A percentile compares a stretch with the other conserved stretches of the same genome.
phyloP scores from a whole-genome alignment of 495 filamentous ascomycete species.

The Daldinia vernicosa region DNA sequence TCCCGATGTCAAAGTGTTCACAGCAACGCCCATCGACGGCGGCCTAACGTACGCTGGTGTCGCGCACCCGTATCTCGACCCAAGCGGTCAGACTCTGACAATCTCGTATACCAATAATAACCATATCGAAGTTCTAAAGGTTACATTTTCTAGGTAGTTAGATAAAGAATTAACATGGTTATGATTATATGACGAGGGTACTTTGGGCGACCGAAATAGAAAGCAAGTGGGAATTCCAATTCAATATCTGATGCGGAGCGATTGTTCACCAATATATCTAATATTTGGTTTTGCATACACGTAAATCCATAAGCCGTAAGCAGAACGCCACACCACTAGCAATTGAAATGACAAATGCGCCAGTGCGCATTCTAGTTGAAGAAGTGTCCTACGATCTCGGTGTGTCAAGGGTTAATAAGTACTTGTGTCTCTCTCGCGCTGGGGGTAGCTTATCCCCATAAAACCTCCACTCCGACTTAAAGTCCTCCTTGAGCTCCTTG shows the following conservation, averaged over 20 bases:
- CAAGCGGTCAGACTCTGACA: background rate
- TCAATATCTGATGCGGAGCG: background rate
- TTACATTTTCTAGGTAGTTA: too few relatives aligned
- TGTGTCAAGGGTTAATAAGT: too few relatives aligned
- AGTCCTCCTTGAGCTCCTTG: conserved; percentile 45
- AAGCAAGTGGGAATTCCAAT: background rate
- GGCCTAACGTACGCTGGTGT: background rate
- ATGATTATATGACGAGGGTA: background rate
- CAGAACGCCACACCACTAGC: background rate
- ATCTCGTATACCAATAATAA: background rate
- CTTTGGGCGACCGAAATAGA: background rate
- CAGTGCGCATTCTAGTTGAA: background rate
- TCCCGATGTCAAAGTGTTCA: background rate
- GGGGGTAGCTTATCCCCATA: conserved; percentile 38
- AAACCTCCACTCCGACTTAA: conserved; percentile 48
- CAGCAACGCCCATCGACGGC: background rate
- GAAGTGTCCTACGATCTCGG: background rate
- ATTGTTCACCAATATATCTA: background rate
- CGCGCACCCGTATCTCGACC: background rate
- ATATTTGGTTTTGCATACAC: background rate
- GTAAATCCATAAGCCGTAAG: background rate
- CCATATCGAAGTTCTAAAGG: background rate
- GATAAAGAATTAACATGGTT: too few relatives aligned
- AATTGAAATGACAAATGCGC: background rate
- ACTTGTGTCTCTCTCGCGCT: too few relatives aligned